A percentile compares a stretch with the other conserved stretches of the same genome.
These are phyloP conservation scores for Plantago lanceolata DNA, from an alignment of 305 asterid genomes.

Conservation along the genomic window DNA sequence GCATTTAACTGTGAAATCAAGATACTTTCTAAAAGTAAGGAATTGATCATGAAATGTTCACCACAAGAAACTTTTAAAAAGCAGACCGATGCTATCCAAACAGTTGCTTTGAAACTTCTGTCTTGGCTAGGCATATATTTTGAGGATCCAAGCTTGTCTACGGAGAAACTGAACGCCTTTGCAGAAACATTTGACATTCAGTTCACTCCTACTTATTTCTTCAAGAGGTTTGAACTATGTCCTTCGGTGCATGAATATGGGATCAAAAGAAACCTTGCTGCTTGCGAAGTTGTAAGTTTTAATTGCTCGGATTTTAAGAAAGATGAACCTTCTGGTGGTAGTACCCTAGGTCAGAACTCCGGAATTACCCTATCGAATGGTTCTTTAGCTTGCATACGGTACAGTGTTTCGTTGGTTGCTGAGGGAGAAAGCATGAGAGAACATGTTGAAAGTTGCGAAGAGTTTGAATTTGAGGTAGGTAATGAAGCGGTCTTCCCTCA, in stretches of 20 bases:
- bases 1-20: constrained; percentile 57
- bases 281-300: constrained; percentile 11
- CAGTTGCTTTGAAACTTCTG: constrained; percentile 62
- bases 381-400: constrained; percentile 59
- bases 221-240: constrained; percentile 46
- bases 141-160: constrained; percentile 38
- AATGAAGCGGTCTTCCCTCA: constrained; percentile 60
- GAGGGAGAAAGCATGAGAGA: constrained; percentile 50
- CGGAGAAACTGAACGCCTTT: constrained; percentile 39
- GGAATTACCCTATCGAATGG: constrained; percentile 63
- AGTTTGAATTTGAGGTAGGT: constrained; percentile 89
- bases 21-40: constrained; percentile 54
- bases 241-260: constrained; percentile 41
- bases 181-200: constrained; percentile 54
- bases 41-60: constrained; percentile 54
- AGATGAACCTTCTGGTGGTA: too few species aligned
- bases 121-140: constrained; percentile 59
- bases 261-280: constrained; percentile 23
- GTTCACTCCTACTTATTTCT: constrained; percentile 40
- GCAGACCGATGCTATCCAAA: constrained; percentile 66
- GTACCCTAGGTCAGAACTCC: constrained; percentile 9
- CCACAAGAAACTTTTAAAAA: constrained; percentile 67
- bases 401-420: constrained; percentile 48
- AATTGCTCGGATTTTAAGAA: constrained; percentile 27
- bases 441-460: constrained; percentile 72